Evolutionary conservation across 805 yeast genomes (phyloP).

Genomic region (Barnettozyma botsteinii): DNA sequence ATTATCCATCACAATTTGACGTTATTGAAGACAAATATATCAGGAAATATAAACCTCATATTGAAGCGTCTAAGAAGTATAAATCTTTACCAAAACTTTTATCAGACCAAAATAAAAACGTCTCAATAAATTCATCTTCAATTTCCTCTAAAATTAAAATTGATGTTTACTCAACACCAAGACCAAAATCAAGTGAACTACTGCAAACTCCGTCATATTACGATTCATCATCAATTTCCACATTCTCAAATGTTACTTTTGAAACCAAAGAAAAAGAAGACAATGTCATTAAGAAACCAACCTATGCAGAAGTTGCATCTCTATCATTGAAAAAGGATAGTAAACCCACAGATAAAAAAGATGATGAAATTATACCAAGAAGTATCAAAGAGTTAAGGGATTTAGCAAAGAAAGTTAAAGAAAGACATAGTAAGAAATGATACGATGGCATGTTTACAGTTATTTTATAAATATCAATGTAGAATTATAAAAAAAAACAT

Average conservation of each 20-base stretch:
- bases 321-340: neutral
- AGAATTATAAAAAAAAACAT: too few relatives aligned
- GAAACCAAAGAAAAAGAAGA: constrained; percentile 15
- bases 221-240: constrained; percentile 23
- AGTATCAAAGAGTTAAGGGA: constrained; percentile 22
- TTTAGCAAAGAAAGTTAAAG: constrained; percentile 21
- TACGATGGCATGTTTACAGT: neutral
- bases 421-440: constrained; percentile 17
- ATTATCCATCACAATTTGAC: constrained; percentile 5
- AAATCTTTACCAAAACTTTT: constrained; percentile 18
- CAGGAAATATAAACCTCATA: constrained; percentile 12
- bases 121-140: neutral
- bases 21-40: neutral
- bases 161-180: constrained; percentile 24
- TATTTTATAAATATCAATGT: too few relatives aligned
- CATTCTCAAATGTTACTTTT: constrained; percentile 23
- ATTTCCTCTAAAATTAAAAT: constrained; percentile 13
- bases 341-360: too few relatives aligned
- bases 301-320: neutral
- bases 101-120: constrained; percentile 10
- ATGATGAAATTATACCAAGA: constrained; percentile 13
- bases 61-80: constrained; percentile 20
- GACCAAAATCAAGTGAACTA: constrained; percentile 26
- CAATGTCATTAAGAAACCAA: constrained; percentile 2
- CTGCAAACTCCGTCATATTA: constrained; percentile 25